Evolutionary conservation across 2,329 filamentous ascomycete genomes (phyloP).

Genomic region (Nemania serpens): DNA sequence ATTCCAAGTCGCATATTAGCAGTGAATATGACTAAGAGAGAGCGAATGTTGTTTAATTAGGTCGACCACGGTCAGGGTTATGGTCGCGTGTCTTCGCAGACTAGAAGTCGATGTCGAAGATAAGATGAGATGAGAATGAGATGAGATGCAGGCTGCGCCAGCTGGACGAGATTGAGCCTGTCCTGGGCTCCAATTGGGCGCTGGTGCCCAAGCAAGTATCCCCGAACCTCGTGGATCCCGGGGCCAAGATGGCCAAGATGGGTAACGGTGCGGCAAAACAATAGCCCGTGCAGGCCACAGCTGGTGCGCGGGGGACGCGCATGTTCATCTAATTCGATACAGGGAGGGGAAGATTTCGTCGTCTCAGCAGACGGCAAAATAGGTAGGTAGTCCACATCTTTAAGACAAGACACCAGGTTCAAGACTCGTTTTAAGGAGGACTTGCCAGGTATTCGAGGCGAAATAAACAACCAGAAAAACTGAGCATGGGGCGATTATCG

Average conservation of each 20-base stretch:
- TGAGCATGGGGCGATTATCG: not conserved
- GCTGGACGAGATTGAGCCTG: conserved; percentile 22
- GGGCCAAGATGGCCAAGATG: conserved; percentile 4
- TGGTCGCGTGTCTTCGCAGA: conserved; percentile 17
- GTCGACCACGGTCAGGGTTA: conserved; percentile 11
- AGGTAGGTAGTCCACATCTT: too few species aligned
- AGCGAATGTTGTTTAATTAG: not conserved
- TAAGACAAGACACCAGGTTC: not conserved
- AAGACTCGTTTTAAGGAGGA: not conserved
- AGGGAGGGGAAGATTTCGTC: too few species aligned
- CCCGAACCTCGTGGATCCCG: conserved; percentile 19
- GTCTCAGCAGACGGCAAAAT: not conserved
- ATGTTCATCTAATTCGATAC: too few species aligned
- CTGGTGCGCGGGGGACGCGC: not conserved
- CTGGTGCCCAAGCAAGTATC: conserved; percentile 27
- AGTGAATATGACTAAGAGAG: not conserved
- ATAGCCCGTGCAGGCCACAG: conserved; percentile 18
- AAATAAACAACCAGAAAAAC: not conserved
- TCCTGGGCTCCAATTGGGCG: conserved; percentile 30
- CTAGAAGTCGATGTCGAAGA: conserved; percentile 18
- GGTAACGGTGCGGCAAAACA: conserved; percentile 22
- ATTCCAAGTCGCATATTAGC: conserved; percentile 25
- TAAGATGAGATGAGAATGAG: conserved; percentile 31
- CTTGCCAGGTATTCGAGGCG: too few species aligned
- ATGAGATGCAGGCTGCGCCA: conserved; percentile 30